These are phyloP conservation scores for Cercis canadensis DNA, from an alignment of 306 rosid species.

Conservation along the genomic window DNA sequence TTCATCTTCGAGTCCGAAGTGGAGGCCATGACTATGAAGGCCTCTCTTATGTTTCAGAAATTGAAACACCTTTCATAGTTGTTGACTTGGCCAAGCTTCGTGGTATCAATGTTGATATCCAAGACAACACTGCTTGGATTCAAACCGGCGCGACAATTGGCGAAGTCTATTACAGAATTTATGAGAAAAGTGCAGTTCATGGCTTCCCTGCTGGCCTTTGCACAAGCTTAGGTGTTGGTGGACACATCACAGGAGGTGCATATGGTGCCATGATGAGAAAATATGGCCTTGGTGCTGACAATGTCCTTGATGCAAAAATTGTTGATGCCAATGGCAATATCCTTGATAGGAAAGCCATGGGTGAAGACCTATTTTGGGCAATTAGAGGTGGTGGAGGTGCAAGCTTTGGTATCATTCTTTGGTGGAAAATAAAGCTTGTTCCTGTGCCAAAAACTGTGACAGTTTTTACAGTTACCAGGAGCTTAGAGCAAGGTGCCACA, in stretches of 20 bases:
- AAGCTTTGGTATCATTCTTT: slow-evolving; percentile 79
- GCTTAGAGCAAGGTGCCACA: slow-evolving; percentile 66
- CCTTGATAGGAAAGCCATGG: slow-evolving; percentile 72
- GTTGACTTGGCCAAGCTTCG: slow-evolving; percentile 71
- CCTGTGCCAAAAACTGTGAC: slow-evolving; percentile 75
- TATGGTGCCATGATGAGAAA: slow-evolving; percentile 87
- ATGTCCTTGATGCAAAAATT: slow-evolving; percentile 69
- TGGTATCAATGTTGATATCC: slow-evolving; percentile 45
- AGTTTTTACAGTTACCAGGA: slow-evolving; percentile 64
- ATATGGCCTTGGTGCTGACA: slow-evolving; percentile 78
- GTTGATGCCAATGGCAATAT: slow-evolving; percentile 59
- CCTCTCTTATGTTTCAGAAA: slow-evolving; percentile 69
- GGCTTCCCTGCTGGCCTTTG: slow-evolving; percentile 89
- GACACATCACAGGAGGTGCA: slow-evolving; percentile 87
- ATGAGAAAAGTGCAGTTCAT: slow-evolving; percentile 59
- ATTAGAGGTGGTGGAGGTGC: slow-evolving; percentile 93
- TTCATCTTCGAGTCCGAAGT: slow-evolving; percentile 70
- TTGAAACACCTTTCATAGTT: slow-evolving; percentile 59
- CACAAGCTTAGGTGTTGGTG: slow-evolving; percentile 80
- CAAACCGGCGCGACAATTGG: slow-evolving; percentile 85
- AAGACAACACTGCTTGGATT: slow-evolving; percentile 66
- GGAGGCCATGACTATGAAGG: slow-evolving; percentile 95
- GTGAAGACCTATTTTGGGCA: slow-evolving; percentile 89
- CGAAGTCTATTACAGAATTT: slow-evolving; percentile 73
- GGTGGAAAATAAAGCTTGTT: slow-evolving; percentile 88